phyloP scores from a whole-genome alignment of 225 moss, liverwort and hornwort species.

The Pseudisothecium myosuroides region DNA sequence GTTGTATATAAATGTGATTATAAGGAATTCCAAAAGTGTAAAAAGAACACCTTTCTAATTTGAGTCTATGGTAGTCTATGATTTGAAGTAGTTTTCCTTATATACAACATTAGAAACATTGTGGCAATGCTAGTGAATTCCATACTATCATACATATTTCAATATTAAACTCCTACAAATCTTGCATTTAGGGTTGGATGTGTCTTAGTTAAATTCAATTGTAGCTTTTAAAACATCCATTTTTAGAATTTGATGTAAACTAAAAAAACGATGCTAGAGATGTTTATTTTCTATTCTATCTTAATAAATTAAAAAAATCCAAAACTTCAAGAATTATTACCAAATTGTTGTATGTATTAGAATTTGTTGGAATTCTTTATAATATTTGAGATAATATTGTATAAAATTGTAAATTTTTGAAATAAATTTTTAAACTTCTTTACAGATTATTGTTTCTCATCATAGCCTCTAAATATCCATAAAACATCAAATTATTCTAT shows the following conservation, averaged over 20 bases:
- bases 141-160: not conserved
- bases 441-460: not conserved
- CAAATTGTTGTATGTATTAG: not conserved
- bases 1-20: not conserved
- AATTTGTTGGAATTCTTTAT: not conserved
- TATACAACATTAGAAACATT: not conserved
- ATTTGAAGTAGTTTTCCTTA: not conserved
- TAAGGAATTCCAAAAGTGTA: too few species aligned
- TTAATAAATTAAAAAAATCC: too few species aligned
- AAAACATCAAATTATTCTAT: not conserved
- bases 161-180: not conserved
- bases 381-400: too few species aligned
- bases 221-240: not conserved
- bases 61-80: not conserved
- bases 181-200: not conserved
- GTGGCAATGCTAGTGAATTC: not conserved
- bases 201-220: fast-evolving
- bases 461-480: fast-evolving
- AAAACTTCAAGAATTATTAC: not conserved
- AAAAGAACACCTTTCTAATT: not conserved
- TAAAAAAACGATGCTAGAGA: not conserved
- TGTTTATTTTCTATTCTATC: not conserved
- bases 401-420: not conserved
- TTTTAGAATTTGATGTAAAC: not conserved
- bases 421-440: not conserved